These are phyloP conservation scores for Nicotiana sylvestris DNA, from an alignment of 257 asterid species.

Conservation along the genomic window DNA sequence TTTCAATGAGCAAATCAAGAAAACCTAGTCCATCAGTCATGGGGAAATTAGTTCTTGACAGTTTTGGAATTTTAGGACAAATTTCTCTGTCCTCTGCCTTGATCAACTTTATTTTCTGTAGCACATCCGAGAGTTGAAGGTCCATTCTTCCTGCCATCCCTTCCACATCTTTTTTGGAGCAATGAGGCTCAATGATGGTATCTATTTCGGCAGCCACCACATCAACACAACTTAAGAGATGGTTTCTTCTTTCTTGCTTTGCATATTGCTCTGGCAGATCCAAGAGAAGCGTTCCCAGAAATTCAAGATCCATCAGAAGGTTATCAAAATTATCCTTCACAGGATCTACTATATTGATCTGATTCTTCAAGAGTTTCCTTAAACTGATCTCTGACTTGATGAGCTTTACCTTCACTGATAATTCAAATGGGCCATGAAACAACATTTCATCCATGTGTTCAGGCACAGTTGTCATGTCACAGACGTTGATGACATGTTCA, in stretches of 20 bases:
- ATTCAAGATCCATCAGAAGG: neutral
- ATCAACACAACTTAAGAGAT: neutral
- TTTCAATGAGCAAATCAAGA: neutral
- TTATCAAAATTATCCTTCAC: neutral
- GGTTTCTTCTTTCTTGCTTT: neutral
- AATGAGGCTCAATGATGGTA: neutral
- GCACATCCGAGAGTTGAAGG: neutral
- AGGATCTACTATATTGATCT: neutral
- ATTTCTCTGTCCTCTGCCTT: neutral
- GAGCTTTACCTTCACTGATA: neutral
- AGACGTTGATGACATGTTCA: neutral
- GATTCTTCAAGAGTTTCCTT: neutral
- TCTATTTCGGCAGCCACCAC: neutral
- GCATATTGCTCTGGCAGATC: neutral
- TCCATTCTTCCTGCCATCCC: neutral
- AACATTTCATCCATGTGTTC: neutral
- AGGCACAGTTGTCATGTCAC: neutral
- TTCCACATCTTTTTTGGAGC: neutral
- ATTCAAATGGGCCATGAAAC: neutral
- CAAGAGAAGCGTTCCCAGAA: neutral
- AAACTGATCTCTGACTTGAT: neutral
- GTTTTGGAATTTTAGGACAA: neutral
- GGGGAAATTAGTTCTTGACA: neutral
- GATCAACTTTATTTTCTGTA: neutral
- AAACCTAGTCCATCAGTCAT: neutral